Evolutionary conservation across 2,329 filamentous ascomycete genomes (phyloP), one percentile per base, ranked within the genome.

Genomic region (Colletotrichum tabaci): DNA sequence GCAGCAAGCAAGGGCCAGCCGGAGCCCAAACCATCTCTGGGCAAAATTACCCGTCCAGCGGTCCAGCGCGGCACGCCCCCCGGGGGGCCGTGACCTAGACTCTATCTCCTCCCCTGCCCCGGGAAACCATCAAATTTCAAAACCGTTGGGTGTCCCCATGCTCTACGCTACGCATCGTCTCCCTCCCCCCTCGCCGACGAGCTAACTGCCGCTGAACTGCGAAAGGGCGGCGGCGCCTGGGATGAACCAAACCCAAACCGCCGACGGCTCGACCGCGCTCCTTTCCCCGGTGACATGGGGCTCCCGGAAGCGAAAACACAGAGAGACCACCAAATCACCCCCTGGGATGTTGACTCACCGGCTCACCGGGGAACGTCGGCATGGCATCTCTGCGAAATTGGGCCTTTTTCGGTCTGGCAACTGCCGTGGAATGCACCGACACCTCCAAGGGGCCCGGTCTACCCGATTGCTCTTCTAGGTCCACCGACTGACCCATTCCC

Each of bases 291-390:
- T 47, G 58, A 47, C 58, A 49, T 23, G 46, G 30, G 30, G 10
- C 46, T 40, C 56, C 40, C 46, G 44, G 23, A 23, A 61, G 26
- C 18, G 42, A 62, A 46, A 53, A 50, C 21, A 30, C 38, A 61
- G 63, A 57, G 35, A 67, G 23, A 66, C 38, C n/a, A 42, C 15
- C 15, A 46, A 30, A 30, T 30, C 26, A 30, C 26, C 5, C 52
- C 63, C 44, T 46, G n/a, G 67, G 52, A 52, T 70, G 12, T 63
- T 67, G 68, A 71, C 68, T 71, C 64, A 67, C 52, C 68, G 68
- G 44, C 49, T 61, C 57, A 52, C 58, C 64, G 57, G 57, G 58
- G 57, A n/a, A 67, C 30, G 12, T 49, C 16, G 9, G 40, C 26
- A 18, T 62, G 35, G 42, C 40, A 56, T 63, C 38, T 23, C n/a